Base-by-base conservation (phyloP, 441 rosid species). In the Syzygium syzygioides region DNA sequence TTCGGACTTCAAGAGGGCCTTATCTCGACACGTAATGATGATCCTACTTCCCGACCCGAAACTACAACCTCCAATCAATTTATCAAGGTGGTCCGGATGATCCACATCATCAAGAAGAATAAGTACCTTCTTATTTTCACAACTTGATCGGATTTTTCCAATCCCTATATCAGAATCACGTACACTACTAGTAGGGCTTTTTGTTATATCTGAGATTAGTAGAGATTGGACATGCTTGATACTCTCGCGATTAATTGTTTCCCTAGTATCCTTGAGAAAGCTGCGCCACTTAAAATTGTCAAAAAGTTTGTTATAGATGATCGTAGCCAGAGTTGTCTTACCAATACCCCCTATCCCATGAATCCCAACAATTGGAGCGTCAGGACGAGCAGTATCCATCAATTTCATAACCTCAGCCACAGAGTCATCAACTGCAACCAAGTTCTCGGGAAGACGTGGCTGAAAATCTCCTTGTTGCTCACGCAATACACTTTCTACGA, bases 361-460 rank as follows among this genome's bases (percentile, higher is more conserved):
- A 14, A 60, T 60, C 32, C 32, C 2, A 28, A 60, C 6, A 28
- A 13, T 13, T 28, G 1, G 18, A 60, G 9, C 1, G 9, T 14
- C 68, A 0, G 9, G 2, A 2, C 1, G 0, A 60, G 32, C 2
- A 60, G 1, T 0, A 28, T 14, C 66, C 18, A 28, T 2, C 66
- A 13, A 13, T 13, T 1, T 0, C 66, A 60, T 60, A 28, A 60
- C 66, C 66, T 28, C 17, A 3, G 1, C 9, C 7, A 60, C 66
- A 28, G 0, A 4, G 13, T 60, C 17, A 2, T 60, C 32, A 0
- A 60, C 13, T 60, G 1, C 32, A 28, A 60, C 66, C 66, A 60
- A 60, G 32, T 60, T 60, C 0, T 0, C 0, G 0, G 66, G 30
- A 28, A 28, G 32, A 26, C 0, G 1, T 5, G 66, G 66, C 5